Percentiles rank a stretch among this genome's conserved stretches.
These are phyloP conservation scores for Stagonosporopsis tanaceti DNA, from an alignment of 2,329 filamentous ascomycete species.

Conservation along the genomic window DNA sequence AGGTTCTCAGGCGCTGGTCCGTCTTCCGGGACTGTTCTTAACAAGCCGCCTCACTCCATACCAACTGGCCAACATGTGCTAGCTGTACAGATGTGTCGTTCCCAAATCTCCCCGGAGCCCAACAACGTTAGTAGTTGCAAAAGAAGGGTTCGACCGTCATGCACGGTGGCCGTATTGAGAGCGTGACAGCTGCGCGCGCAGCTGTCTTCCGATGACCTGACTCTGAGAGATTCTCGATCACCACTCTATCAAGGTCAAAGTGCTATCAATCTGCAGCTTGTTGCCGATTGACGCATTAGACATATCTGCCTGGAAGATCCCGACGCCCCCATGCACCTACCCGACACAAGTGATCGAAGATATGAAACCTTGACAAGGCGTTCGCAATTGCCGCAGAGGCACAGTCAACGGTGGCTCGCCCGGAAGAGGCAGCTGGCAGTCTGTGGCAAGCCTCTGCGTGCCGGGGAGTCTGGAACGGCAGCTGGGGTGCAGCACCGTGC, in stretches of 20 bases:
- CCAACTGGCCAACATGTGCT: constrained; percentile 11
- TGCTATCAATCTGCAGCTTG: constrained; percentile 17
- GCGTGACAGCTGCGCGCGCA: constrained; percentile 20
- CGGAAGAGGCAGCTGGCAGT: constrained; percentile 40
- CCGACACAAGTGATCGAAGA: constrained; percentile 15
- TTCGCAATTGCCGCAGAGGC: constrained; percentile 32
- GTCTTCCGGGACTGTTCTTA: constrained; percentile 4
- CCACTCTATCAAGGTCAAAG: constrained; percentile 18
- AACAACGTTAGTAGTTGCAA: constrained; percentile 5
- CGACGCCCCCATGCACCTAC: constrained; percentile 12
- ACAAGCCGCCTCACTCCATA: constrained; percentile 18
- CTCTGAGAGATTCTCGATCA: constrained; percentile 12
- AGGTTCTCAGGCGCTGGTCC: constrained; percentile 36
- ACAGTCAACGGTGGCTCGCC: constrained; percentile 32
- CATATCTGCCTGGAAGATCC: constrained; percentile 23
- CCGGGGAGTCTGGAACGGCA: constrained; percentile 37
- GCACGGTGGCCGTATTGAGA: constrained; percentile 15
- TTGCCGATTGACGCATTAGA: constrained; percentile 26
- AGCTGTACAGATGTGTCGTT: constrained; percentile 12
- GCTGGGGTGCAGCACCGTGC: constrained; percentile 27
- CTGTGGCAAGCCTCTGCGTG: constrained; percentile 26
- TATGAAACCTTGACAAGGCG: constrained; percentile 40
- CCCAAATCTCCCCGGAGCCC: constrained; percentile 7
- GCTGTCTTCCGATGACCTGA: constrained; percentile 13
- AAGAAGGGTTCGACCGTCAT: constrained; percentile 6